Evolutionary conservation across 2,329 filamentous ascomycete species (phyloP).

Genomic region (Aspergillus clavatus): DNA sequence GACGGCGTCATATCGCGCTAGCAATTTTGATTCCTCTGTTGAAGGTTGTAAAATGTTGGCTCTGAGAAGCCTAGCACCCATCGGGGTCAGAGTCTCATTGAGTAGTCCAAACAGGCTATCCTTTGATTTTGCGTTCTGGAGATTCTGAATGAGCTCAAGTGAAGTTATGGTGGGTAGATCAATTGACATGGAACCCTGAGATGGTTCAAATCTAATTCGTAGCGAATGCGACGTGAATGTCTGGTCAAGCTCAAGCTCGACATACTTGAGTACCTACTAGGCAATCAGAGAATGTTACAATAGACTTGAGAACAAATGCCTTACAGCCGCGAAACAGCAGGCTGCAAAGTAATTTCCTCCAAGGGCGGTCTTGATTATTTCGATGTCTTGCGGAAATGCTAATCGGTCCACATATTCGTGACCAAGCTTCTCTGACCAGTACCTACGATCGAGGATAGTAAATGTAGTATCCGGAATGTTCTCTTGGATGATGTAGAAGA

Average conservation of each 20-base stretch:
- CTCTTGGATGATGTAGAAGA: slow-evolving; percentile 69
- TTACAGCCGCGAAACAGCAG: slow-evolving; percentile 78
- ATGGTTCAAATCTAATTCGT: slow-evolving; percentile 79
- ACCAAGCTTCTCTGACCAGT: slow-evolving; percentile 76
- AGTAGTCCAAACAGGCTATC: slow-evolving; percentile 80
- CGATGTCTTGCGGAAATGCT: slow-evolving; percentile 74
- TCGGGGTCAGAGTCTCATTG: slow-evolving; percentile 79
- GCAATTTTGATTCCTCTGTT: slow-evolving; percentile 64
- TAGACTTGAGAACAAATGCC: slow-evolving; percentile 21
- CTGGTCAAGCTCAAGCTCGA: slow-evolving; percentile 64
- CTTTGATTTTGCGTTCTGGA: slow-evolving; percentile 70
- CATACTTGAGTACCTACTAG: slow-evolving; percentile 69
- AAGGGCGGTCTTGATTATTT: slow-evolving; percentile 72
- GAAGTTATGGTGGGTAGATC: slow-evolving; percentile 82
- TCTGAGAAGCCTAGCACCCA: slow-evolving; percentile 78
- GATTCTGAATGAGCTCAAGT: slow-evolving; percentile 84
- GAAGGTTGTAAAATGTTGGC: slow-evolving; percentile 87
- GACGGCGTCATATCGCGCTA: slow-evolving; percentile 72
- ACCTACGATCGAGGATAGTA: slow-evolving; percentile 65
- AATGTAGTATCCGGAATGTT: slow-evolving; percentile 61
- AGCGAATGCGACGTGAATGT: slow-evolving; percentile 75
- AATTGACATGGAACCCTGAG: slow-evolving; percentile 93
- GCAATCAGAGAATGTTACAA: background rate
- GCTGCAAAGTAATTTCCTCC: slow-evolving; percentile 81
- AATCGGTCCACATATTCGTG: slow-evolving; percentile 72